Evolutionary conservation across 2,329 filamentous ascomycete genomes (phyloP).

Genomic region (Remersonia thermophila): DNA sequence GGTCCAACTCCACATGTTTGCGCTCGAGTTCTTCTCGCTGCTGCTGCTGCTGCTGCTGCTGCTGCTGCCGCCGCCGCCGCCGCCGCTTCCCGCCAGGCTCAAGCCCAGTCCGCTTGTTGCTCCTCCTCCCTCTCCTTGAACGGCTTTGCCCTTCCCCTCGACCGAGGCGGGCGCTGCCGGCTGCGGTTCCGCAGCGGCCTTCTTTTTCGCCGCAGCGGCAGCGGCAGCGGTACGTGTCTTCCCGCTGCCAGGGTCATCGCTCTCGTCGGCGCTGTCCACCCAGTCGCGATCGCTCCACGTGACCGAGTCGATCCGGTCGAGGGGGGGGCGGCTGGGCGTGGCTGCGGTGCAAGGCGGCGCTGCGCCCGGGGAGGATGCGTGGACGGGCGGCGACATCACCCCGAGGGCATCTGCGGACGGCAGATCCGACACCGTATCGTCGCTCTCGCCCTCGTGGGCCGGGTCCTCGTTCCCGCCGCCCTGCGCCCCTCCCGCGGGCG

Average conservation of each 20-base stretch:
- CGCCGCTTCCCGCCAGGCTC: too few relatives aligned
- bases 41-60: too few relatives aligned
- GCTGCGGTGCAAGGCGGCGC: neutral
- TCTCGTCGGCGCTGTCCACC: slow-evolving; percentile 39
- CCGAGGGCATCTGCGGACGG: slow-evolving; percentile 1
- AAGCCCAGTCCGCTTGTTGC: too few relatives aligned
- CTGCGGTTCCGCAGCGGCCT: too few relatives aligned
- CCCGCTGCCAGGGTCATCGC: slow-evolving; percentile 20
- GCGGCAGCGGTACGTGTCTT: too few relatives aligned
- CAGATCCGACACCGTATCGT: slow-evolving; percentile 11
- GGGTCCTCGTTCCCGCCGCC: neutral
- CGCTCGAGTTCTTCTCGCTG: too few relatives aligned
- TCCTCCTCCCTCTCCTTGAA: too few relatives aligned
- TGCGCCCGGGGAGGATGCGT: slow-evolving; percentile 2
- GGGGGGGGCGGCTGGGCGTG: slow-evolving; percentile 17
- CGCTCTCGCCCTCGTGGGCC: neutral
- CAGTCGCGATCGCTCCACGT: slow-evolving; percentile 58
- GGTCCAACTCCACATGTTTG: slow-evolving; percentile 21
- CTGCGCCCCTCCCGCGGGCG: neutral
- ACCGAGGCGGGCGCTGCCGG: too few relatives aligned
- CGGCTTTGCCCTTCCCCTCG: too few relatives aligned
- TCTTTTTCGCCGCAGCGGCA: too few relatives aligned
- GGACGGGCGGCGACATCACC: too few relatives aligned
- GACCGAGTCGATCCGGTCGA: slow-evolving; percentile 37
- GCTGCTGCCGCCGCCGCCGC: too few relatives aligned